Base-by-base conservation (phyloP, 2,329 filamentous ascomycete species). In the Karstenula rhodostoma region DNA sequence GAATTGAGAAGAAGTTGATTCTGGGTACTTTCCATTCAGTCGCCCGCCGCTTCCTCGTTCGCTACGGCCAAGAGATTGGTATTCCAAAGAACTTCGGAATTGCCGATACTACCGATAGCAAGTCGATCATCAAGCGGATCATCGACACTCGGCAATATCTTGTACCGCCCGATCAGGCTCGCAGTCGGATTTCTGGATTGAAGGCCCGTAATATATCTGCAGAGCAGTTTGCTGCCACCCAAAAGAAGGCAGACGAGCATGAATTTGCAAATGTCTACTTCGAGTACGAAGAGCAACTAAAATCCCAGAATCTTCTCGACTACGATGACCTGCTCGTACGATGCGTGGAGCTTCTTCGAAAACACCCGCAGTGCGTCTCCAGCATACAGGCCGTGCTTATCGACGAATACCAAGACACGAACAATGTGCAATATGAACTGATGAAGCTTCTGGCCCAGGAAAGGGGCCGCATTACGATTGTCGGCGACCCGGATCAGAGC, bases 391-490 rank as follows among this genome's bases (percentile, higher is more conserved):
- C 92, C 0, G 93, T 98, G 7, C 84, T 99, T 48, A 96, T 99
- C 63, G 94, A 99, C 74, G 94, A 99, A 74, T 99, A 97, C 65
- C 94, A 99, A 78, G 94, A 99, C 78, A 98, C 94, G 8, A 99
- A 98, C 73, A 87, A 92, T 22, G 89, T 97, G 4, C 94, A 99
- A 77, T 98, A 96, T 71, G 93, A 97, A 68, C 82, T 99, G 44
- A 97, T 97, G 93, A 90, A 87, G 64, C 84, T 97, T 0, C 89
- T 99, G 70, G 92, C 94, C 1, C 88, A 92, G 61, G 80, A 83
- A 23, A 84, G 85, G 46, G 86, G 87, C 58, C 86, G 88, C n/a
- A 94, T 98, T 67, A 98, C 94, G 0, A 92, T 97, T 61, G 95
- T 99, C 4, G 95, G 94, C 35, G 94, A 99, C 74, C 94, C 95